These are phyloP conservation scores for Domatiomyces globalis DNA, from an alignment of 2,329 filamentous ascomycete genomes.

Conservation along the genomic window DNA sequence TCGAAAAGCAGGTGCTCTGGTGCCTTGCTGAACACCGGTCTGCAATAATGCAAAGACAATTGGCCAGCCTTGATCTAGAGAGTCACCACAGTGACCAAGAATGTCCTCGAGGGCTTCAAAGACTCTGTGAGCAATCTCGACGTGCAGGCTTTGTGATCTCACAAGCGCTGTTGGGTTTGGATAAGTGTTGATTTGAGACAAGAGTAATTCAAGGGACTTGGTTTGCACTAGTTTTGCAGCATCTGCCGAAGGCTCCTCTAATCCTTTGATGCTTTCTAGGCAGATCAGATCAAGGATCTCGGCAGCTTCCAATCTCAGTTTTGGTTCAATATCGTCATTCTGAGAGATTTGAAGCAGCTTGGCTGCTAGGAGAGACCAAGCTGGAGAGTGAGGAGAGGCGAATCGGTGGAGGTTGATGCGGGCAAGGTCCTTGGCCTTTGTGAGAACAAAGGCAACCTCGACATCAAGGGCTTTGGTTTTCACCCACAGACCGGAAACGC, in stretches of 20 bases:
- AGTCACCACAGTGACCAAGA: slow-evolving; percentile 78
- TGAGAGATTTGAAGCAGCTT: slow-evolving; percentile 37
- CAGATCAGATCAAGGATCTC: slow-evolving; percentile 42
- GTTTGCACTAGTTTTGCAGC: slow-evolving; percentile 9
- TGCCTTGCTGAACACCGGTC: not conserved
- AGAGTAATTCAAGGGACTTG: slow-evolving; percentile 10
- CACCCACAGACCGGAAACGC: slow-evolving; percentile 28
- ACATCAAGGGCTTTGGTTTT: slow-evolving; percentile 30
- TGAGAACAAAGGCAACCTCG: slow-evolving; percentile 43
- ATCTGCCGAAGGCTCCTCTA: slow-evolving; percentile 19
- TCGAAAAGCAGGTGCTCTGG: slow-evolving; percentile 52
- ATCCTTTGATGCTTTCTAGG: slow-evolving; percentile 30
- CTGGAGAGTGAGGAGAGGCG: slow-evolving; percentile 47
- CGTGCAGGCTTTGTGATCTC: not conserved
- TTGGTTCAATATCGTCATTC: slow-evolving; percentile 26
- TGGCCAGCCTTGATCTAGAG: slow-evolving; percentile 51
- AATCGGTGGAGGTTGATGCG: slow-evolving; percentile 63
- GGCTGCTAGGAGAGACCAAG: slow-evolving; percentile 56
- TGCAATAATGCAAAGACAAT: slow-evolving; percentile 73
- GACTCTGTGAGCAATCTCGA: slow-evolving; percentile 53
- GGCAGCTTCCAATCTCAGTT: slow-evolving; percentile 38
- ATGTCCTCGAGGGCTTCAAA: slow-evolving; percentile 69
- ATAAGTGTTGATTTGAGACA: slow-evolving; percentile 8
- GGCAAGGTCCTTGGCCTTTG: slow-evolving; percentile 59
- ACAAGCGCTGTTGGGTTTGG: not conserved